Conservation (phyloP, 345 rosid genomes). For the Brassica rapa region DNA sequence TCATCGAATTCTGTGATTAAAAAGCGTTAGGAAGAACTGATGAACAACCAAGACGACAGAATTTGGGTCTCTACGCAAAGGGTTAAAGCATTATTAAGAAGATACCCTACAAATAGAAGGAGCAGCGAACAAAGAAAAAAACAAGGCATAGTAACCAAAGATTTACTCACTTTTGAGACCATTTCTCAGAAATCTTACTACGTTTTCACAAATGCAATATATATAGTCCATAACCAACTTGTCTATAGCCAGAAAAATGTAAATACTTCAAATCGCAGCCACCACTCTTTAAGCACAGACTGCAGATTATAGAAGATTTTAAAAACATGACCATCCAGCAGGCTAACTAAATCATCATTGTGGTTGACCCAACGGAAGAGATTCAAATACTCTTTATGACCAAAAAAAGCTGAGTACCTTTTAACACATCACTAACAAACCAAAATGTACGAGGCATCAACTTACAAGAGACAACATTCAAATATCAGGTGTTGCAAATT, state of each 20-base stretch:
- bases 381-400: neutral
- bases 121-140: neutral
- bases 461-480: neutral
- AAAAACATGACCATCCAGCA: neutral
- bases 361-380: neutral
- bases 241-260: neutral
- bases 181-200: conserved; percentile 4
- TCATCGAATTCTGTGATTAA: conserved; percentile 47
- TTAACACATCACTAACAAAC: neutral
- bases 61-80: conserved; percentile 19
- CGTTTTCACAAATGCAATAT: conserved; percentile 3
- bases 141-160: conserved; percentile 14
- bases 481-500: neutral
- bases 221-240: neutral
- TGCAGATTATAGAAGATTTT: neutral
- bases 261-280: neutral
- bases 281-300: neutral
- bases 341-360: neutral
- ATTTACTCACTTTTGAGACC: conserved; percentile 9
- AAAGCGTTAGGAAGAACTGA: conserved; percentile 16
- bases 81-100: conserved; percentile 1
- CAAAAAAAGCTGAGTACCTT: neutral
- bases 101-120: conserved; percentile 5
- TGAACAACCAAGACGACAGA: conserved; percentile 22
- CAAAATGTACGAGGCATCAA: neutral